Evolutionary conservation across 768 basidiomycete species (phyloP), one percentile per base, ranked within the genome.

Genomic region (Mycena metata): DNA sequence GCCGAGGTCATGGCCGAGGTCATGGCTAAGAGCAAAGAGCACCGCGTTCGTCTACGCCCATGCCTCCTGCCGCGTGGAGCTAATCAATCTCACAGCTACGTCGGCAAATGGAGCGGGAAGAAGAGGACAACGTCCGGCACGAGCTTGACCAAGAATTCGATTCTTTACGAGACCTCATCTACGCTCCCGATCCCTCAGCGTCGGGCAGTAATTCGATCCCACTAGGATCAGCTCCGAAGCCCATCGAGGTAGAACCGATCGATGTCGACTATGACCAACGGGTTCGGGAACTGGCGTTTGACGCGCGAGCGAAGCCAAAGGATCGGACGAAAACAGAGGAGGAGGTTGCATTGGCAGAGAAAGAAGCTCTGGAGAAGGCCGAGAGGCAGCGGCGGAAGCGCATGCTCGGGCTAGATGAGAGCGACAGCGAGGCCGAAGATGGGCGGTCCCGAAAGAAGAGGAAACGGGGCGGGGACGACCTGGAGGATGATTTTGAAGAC

Each of bases 1-100:
- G 91, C 94, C 2, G 96, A 99, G 75, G 94, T 98, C 68, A 99
- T 99, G 98, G 89, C 93, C 0, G 98, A 99, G 78, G 93, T 99
- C 39, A 95, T 99, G 50, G 93, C 95, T 1, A 99, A 99, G 81
- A 96, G 95, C 80, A 99, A 99, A 80, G 89, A 91, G 56, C 90
- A 99, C 82, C 98, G 97, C 84, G 97, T 95, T 72, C 35, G 80
- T 76, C 62, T 21, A 23, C 80, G 42, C 36, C 66, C 49, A 26
- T 60, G 62, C 30, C 12, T 49, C 16, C 66, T 39, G 65, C 35
- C 56, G 15, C 39, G 11, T 12, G 13, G 1, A 49, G 41, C 68
- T 36, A 58, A 41, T n/a, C 15, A 33, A 12, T 26, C 43, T 55
- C 26, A 46, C 30, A 99, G 97, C 80, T 93, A 60, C 89, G 87